phyloP scores from a whole-genome alignment of 1,284 basidiomycete species.

The Malassezia equina region DNA sequence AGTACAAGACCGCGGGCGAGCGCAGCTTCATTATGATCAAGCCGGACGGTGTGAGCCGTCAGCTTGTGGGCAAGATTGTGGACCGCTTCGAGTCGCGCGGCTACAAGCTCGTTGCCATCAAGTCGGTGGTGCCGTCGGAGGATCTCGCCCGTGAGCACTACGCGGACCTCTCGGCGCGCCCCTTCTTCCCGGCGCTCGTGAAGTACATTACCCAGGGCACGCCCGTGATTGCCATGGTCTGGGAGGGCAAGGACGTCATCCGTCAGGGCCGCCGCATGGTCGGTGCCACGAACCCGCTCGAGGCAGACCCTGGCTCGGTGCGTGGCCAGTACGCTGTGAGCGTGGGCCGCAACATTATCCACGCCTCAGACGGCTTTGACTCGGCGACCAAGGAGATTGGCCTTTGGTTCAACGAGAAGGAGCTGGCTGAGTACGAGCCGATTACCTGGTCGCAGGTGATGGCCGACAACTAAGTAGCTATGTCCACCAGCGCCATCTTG shows the following conservation, averaged over 20 bases:
- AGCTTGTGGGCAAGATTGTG: constrained; percentile 45
- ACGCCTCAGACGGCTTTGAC: constrained; percentile 52
- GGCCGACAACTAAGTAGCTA: constrained; percentile 29
- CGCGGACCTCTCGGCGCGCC: constrained; percentile 34
- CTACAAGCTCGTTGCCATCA: constrained; percentile 45
- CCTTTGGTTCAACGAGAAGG: constrained; percentile 51
- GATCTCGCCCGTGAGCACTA: constrained; percentile 41
- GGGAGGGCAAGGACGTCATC: constrained; percentile 45
- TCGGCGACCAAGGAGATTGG: constrained; percentile 52
- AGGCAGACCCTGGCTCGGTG: constrained; percentile 34
- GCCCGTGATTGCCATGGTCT: constrained; percentile 43
- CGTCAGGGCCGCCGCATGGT: constrained; percentile 42
- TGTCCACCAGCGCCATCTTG: constrained; percentile 66
- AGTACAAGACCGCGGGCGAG: constrained; percentile 50
- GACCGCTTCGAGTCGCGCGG: constrained; percentile 42
- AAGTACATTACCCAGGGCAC: constrained; percentile 39
- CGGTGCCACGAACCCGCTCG: constrained; percentile 40
- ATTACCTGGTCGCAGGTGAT: constrained; percentile 42
- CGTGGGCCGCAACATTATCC: constrained; percentile 51
- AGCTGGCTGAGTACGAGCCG: constrained; percentile 50
- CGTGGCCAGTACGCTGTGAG: constrained; percentile 37
- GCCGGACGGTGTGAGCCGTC: constrained; percentile 46
- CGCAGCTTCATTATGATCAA: constrained; percentile 50
- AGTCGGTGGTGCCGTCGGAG: constrained; percentile 41
- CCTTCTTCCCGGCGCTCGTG: constrained; percentile 36